Conservation (phyloP, 2,329 filamentous ascomycete genomes). For the Paraphoma sp. region DNA sequence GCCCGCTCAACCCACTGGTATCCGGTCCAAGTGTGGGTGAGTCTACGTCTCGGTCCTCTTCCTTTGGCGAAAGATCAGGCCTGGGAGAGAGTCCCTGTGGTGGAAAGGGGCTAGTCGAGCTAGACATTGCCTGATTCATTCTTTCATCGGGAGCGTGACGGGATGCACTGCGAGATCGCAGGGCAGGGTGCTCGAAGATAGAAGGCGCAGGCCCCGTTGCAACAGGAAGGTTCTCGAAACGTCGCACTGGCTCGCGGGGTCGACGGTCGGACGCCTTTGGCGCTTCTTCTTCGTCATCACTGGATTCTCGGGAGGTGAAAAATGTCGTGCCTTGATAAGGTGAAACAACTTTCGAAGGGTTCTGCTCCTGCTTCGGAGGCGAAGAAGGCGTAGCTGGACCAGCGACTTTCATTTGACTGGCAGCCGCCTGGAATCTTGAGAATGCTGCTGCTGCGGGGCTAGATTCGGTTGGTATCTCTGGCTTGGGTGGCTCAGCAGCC, state of each 20-base stretch:
- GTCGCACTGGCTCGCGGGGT: slow-evolving; percentile 30
- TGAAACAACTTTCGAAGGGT: slow-evolving; percentile 15
- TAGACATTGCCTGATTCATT: slow-evolving; percentile 12
- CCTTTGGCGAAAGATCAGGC: slow-evolving; percentile 15
- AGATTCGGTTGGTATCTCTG: slow-evolving; percentile 38
- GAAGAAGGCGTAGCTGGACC: slow-evolving; percentile 21
- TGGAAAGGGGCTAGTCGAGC: neutral
- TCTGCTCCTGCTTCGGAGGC: slow-evolving; percentile 14
- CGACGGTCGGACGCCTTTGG: slow-evolving; percentile 17
- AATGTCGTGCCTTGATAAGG: slow-evolving; percentile 33
- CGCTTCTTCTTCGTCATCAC: slow-evolving; percentile 40
- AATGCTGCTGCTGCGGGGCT: slow-evolving; percentile 46
- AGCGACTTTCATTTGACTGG: slow-evolving; percentile 50
- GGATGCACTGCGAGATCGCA: slow-evolving; percentile 41
- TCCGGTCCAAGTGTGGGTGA: slow-evolving; percentile 81
- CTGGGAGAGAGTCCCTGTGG: slow-evolving; percentile 9
- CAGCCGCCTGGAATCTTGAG: slow-evolving; percentile 56
- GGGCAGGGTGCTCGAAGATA: slow-evolving; percentile 46
- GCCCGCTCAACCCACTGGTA: slow-evolving; percentile 72
- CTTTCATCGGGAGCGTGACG: slow-evolving; percentile 11
- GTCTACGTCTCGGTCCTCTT: slow-evolving; percentile 57
- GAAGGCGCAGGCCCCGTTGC: slow-evolving; percentile 42
- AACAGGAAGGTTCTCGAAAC: slow-evolving; percentile 43
- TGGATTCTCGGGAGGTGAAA: slow-evolving; percentile 38
- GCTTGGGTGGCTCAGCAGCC: slow-evolving; percentile 28